Conservation (phyloP, 148 eudicot species). For the Rheum nobile region DNA sequence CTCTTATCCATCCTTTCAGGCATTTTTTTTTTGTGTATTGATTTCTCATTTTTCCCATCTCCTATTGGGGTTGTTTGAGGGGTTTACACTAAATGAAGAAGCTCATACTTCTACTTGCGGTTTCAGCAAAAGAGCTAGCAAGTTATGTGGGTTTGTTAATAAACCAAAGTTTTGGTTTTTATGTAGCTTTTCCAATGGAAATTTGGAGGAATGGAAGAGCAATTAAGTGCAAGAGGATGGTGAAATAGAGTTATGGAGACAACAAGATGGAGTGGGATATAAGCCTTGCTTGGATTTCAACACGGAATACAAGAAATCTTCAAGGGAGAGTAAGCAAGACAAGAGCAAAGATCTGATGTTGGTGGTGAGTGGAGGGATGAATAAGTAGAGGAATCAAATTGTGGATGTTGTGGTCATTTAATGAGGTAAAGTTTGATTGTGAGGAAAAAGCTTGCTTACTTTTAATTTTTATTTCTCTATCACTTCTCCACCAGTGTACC, state of each 20-base stretch:
- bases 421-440: too few relatives aligned
- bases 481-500: too few relatives aligned
- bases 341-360: slow-evolving; percentile 64
- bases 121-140: slow-evolving; percentile 3
- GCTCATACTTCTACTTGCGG: slow-evolving; percentile 12
- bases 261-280: slow-evolving; percentile 71
- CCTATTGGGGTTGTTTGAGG: too few relatives aligned
- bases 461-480: too few relatives aligned
- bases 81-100: too few relatives aligned
- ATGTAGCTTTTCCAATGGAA: slow-evolving; percentile 18
- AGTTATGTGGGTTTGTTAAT: slow-evolving; percentile 3
- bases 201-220: background rate
- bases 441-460: too few relatives aligned
- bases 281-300: slow-evolving; percentile 61
- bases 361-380: slow-evolving; percentile 89
- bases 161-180: slow-evolving; percentile 37
- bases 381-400: slow-evolving; percentile 96
- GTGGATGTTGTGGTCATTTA: slow-evolving; percentile 95
- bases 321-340: slow-evolving; percentile 24
- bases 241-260: slow-evolving; percentile 57
- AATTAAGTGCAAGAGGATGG: slow-evolving; percentile 10
- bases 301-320: slow-evolving; percentile 25
- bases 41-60: too few relatives aligned
- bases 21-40: too few relatives aligned
- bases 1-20: too few relatives aligned